phyloP scores from a whole-genome alignment of 306 rosid species.

The Senna tora region DNA sequence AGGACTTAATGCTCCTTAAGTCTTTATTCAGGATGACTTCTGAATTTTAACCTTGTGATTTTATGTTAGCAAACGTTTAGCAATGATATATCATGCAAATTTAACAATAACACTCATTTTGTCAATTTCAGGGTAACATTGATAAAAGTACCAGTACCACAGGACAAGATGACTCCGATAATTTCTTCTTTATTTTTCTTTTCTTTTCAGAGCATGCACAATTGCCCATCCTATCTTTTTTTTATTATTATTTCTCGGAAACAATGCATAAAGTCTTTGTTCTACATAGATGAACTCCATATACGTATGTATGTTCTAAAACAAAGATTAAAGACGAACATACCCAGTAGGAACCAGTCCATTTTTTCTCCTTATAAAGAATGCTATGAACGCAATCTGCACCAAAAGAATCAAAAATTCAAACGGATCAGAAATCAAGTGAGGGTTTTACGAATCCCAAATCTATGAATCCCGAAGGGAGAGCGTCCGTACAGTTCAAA shows the following conservation, averaged over 20 bases:
- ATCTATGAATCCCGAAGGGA: neutral
- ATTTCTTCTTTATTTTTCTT: neutral
- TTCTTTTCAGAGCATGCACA: constrained; percentile 4
- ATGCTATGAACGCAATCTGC: constrained; percentile 88
- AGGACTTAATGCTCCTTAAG: neutral
- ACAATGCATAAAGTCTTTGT: neutral
- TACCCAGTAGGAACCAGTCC: constrained; percentile 94
- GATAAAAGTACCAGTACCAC: neutral
- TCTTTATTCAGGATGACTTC: neutral
- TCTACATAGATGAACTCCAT: neutral
- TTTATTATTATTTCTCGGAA: neutral
- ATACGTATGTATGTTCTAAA: constrained; percentile 1
- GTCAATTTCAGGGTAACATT: constrained; percentile 14
- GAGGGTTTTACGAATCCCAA: constrained; percentile 8
- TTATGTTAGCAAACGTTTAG: neutral
- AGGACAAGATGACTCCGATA: neutral
- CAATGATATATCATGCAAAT: constrained; percentile 1
- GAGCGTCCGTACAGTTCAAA: neutral
- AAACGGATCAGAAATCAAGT: neutral
- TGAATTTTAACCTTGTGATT: neutral
- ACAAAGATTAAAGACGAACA: constrained; percentile 20
- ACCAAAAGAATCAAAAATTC: constrained; percentile 27
- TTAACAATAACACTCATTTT: neutral
- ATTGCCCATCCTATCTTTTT: neutral
- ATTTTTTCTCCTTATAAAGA: constrained; percentile 69